Evolutionary conservation across 352 stramenopile genomes (phyloP), one percentile per base, ranked within the genome.

Genomic region (Blastocystis sp.): DNA sequence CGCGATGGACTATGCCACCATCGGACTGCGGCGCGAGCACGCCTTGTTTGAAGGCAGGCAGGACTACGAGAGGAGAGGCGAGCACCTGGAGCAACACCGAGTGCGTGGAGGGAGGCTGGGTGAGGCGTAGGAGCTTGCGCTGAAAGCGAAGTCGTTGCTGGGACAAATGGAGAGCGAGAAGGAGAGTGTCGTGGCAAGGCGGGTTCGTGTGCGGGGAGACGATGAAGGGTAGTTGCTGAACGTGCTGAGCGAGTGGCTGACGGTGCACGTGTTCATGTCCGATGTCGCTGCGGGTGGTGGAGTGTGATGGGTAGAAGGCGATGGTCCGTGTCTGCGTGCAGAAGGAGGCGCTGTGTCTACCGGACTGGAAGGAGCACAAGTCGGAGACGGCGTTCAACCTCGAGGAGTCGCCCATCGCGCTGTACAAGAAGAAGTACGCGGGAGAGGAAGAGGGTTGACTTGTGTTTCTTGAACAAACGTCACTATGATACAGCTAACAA

Each of bases 211-310:
- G 50, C 6, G 35, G 35, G 13, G 24, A 3, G 1, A 3, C 16
- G 1, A 24, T 85, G 35, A 85, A 12, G 66, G 21, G 33, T 85
- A 85, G 74, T 19, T 37, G 31, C 29, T 45, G 35, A 85, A 85
- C 41, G 33, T 85, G 61, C 61, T 85, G 21, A 69, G 24, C 41
- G 74, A 85, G 66, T 85, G 74, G 74, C 74, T 85, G n/a, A 85
- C 74, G 4, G 51, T 85, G n/a, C 74, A 85, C 35, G 50, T 85
- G 12, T 37, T 61, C n/a, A 3, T 67, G 1, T 37, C 74, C 1
- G 74, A 85, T 59, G 55, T 69, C n/a, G 50, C 1, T 24, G n/a
- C 19, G 1, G 24, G 37, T 21, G n/a, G 37, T 24, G 1, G 9
- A 2, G 21, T 0, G 31, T 37, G 29, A 77, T 10, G 37, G 24